These are phyloP conservation scores for Chlorencoelia australis DNA, from an alignment of 2,329 filamentous ascomycete genomes.

Conservation along the genomic window DNA sequence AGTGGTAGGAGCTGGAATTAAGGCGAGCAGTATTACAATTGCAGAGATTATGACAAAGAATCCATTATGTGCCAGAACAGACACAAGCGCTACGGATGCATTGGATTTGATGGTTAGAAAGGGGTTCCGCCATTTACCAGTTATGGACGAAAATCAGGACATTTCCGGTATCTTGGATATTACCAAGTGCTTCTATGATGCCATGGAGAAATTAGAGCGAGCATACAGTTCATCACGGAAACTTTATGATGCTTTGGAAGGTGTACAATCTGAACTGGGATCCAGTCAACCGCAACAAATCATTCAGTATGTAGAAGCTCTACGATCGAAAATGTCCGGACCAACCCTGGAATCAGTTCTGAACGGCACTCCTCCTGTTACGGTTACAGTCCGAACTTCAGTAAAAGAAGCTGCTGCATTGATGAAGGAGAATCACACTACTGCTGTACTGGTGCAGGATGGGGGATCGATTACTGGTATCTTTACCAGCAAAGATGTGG, in stretches of 20 bases:
- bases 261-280: conserved; percentile 92
- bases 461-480: conserved; percentile 97
- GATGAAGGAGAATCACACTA: conserved; percentile 99
- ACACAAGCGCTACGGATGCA: conserved; percentile 95
- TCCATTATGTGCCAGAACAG: conserved; percentile 89
- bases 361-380: conserved; percentile 83
- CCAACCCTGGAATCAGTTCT: conserved; percentile 92
- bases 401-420: conserved; percentile 90
- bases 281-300: conserved; percentile 96
- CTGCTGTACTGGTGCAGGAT: conserved; percentile 90
- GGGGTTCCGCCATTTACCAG: conserved; percentile 91
- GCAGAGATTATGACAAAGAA: conserved; percentile 99
- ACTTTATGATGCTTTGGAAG: conserved; percentile 93
- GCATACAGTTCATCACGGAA: conserved; percentile 97
- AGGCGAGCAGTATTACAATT: conserved; percentile 83
- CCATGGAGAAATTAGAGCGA: conserved; percentile 98
- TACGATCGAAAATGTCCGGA: conserved; percentile 93
- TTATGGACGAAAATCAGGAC: conserved; percentile 99
- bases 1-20: conserved; percentile 83
- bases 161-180: conserved; percentile 98
- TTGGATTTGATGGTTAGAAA: conserved; percentile 97
- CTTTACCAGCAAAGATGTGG: conserved; percentile 98
- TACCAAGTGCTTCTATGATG: conserved; percentile 99
- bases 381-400: conserved; percentile 89
- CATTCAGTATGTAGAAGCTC: conserved; percentile 95